Evolutionary conservation across 345 rosid genomes (phyloP).

Genomic region (Murraya koenigii): DNA sequence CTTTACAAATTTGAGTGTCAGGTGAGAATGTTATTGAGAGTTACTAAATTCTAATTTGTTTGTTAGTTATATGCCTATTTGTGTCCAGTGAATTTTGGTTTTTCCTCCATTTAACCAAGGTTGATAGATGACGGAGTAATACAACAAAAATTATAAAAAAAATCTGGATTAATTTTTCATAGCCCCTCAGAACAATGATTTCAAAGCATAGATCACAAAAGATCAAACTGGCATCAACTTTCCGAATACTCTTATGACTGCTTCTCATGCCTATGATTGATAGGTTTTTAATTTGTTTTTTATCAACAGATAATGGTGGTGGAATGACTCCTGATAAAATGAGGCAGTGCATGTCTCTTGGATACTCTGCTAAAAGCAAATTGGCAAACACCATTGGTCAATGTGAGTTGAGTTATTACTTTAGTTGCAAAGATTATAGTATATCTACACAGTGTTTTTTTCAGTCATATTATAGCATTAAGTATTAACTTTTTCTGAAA

Average conservation of each 20-base stretch:
- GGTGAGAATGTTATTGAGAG: not conserved
- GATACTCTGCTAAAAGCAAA: conserved; percentile 80
- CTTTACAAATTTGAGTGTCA: not conserved
- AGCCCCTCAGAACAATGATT: not conserved
- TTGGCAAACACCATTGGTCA: conserved; percentile 68
- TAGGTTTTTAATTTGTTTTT: not conserved
- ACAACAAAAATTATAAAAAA: not conserved
- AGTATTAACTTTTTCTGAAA: not conserved
- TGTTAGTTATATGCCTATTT: not conserved
- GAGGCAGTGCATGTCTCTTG: conserved; percentile 79
- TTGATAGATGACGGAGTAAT: not conserved
- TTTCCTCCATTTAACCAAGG: not conserved
- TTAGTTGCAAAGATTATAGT: not conserved
- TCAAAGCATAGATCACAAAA: not conserved
- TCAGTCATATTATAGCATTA: not conserved
- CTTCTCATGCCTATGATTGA: not conserved
- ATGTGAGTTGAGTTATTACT: conserved; percentile 39
- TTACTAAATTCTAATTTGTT: not conserved
- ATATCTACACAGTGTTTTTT: not conserved
- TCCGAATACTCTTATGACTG: not conserved
- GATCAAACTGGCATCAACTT: not conserved
- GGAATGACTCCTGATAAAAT: conserved; percentile 70
- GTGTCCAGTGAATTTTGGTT: not conserved
- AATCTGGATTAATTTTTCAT: not conserved
- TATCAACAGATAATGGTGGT: conserved; percentile 69